Evolutionary conservation across 2,329 filamentous ascomycete species (phyloP), one percentile per base, ranked within the genome.

Genomic region (Chaetomiaceae sp.): DNA sequence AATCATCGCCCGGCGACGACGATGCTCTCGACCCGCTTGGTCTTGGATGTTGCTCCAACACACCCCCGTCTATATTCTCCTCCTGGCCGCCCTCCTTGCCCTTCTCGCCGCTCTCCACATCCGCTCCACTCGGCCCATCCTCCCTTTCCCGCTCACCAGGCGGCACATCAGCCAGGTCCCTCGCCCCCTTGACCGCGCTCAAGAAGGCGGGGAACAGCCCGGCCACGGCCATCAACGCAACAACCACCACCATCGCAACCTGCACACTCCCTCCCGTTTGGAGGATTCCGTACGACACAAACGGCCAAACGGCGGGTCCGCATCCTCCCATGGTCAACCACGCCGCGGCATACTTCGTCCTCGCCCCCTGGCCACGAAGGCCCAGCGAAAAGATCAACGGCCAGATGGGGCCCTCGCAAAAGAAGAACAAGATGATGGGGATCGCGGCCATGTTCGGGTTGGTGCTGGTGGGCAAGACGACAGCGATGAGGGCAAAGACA

Each of bases 341-440:
- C 1, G 86, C 86, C 0, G 86, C 85, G 0, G 86, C 89, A 43
- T 85, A 79, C 71, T 95, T 95, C 4, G 87, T 90, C 59, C 89
- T 79, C n/a, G 81, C 78, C 0, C 90, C 90, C 45, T 95, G 80
- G 1, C 90, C 89, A 2, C 89, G 81, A 54, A 95, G 84, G 3
- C 86, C 87, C 11, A 94, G 78, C 3, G 87, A 84, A 60, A 90
- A 90, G 55, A 94, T 84, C 1, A 91, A 83, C 0, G 90, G 90
- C 75, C 89, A 95, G 61, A 89, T 81, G 47, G 90, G 89, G 0
- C 85, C 87, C 67, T 92, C 89, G 64, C 88, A 89, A 68, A 95
- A 89, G 59, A 89, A 85, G 58, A 87, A 86, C 25, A 91, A 62
- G 34, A 85, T 75, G 2, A 87, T 72, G 58, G 89, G 84, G n/a